Evolutionary conservation across 768 basidiomycete genomes (phyloP).

Genomic region (Termitomyces sp.): DNA sequence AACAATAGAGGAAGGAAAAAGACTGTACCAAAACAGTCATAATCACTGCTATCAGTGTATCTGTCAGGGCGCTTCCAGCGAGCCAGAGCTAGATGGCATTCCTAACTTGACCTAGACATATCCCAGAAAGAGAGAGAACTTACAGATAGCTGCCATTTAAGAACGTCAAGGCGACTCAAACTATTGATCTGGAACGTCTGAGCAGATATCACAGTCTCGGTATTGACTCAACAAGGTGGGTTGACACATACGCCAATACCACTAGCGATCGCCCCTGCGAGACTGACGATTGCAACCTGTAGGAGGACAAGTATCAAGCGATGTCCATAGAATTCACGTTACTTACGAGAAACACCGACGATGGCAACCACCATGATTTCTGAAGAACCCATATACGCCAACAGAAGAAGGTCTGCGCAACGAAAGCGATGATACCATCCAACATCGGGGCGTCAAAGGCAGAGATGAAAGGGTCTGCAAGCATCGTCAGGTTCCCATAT

Average conservation of each 20-base stretch:
- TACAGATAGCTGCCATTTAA: constrained; percentile 11
- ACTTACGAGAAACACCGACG: not conserved
- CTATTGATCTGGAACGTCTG: constrained; percentile 4
- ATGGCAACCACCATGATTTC: constrained; percentile 4
- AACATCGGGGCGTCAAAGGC: constrained; percentile 7
- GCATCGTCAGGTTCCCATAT: constrained; percentile 2
- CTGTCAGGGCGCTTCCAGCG: constrained; percentile 9
- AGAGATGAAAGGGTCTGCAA: constrained; percentile 8
- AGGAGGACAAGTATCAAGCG: not conserved
- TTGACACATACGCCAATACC: constrained; percentile 5
- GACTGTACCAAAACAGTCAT: constrained; percentile 6
- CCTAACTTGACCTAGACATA: not conserved
- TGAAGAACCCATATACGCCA: constrained; percentile 9
- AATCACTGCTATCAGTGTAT: constrained; percentile 7
- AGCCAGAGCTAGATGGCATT: constrained; percentile 6
- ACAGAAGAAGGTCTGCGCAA: constrained; percentile 6
- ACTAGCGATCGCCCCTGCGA: constrained; percentile 6
- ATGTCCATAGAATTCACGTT: not conserved
- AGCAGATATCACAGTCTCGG: not conserved
- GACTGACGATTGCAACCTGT: constrained; percentile 3
- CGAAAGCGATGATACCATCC: constrained; percentile 10
- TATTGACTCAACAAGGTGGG: not conserved
- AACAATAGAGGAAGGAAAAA: not conserved
- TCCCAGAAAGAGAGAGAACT: not conserved
- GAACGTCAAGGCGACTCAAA: constrained; percentile 1